Evolutionary conservation across 2,329 filamentous ascomycete species (phyloP).

Genomic region (Cercospora janseana): DNA sequence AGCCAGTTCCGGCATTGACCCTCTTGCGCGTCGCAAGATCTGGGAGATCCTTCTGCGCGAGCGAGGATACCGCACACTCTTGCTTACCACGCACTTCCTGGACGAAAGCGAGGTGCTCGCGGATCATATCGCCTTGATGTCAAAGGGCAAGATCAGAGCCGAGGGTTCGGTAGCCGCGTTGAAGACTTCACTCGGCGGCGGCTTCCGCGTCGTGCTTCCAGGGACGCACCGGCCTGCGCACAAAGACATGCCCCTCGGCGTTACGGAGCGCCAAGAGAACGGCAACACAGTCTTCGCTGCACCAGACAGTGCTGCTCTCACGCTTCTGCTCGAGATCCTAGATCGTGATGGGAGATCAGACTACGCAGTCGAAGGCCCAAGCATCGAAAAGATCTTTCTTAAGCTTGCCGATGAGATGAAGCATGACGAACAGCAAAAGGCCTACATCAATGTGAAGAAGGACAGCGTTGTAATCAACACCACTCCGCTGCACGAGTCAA

Average conservation of each 20-base stretch:
- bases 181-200: slow-evolving; percentile 74
- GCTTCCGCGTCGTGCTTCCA: slow-evolving; percentile 62
- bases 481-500: slow-evolving; percentile 5
- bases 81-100: slow-evolving; percentile 86
- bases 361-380: slow-evolving; percentile 80
- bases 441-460: slow-evolving; percentile 9
- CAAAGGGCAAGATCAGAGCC: slow-evolving; percentile 75
- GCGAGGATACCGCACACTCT: slow-evolving; percentile 72
- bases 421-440: slow-evolving; percentile 5
- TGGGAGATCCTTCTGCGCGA: slow-evolving; percentile 89
- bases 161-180: slow-evolving; percentile 79
- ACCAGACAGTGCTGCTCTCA: slow-evolving; percentile 14
- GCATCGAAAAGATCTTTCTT: slow-evolving; percentile 86
- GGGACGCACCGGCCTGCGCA: neutral
- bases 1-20: slow-evolving; percentile 81
- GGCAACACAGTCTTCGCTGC: slow-evolving; percentile 15
- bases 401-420: slow-evolving; percentile 72
- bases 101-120: slow-evolving; percentile 86
- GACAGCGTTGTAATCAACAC: slow-evolving; percentile 6
- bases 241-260: neutral
- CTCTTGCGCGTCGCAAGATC: slow-evolving; percentile 77
- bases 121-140: slow-evolving; percentile 81
- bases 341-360: slow-evolving; percentile 64
- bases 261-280: neutral
- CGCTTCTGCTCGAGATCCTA: slow-evolving; percentile 41